Percentiles rank a stretch among this genome's conserved stretches.
Conservation (phyloP, 352 stramenopile species). For the Peronospora tabacina region DNA sequence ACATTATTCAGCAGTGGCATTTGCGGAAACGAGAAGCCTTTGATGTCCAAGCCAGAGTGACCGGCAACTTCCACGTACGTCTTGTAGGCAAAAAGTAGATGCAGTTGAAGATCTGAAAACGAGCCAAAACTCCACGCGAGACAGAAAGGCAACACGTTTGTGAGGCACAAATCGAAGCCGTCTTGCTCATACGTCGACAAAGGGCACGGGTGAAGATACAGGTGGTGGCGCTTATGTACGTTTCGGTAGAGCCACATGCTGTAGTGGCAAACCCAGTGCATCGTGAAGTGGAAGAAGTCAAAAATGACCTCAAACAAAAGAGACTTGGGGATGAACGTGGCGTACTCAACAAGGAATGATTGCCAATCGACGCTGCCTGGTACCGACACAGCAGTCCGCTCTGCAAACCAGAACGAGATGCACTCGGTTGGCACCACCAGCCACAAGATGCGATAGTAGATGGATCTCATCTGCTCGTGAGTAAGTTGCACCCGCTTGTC, state of each 20-base stretch:
- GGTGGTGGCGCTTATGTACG: constrained; percentile 80
- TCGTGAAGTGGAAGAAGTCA: constrained; percentile 79
- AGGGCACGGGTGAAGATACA: constrained; percentile 64
- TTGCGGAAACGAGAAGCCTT: constrained; percentile 82
- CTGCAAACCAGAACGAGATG: constrained; percentile 44
- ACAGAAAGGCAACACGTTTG: constrained; percentile 68
- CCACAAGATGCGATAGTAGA: constrained; percentile 58
- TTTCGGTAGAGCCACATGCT: constrained; percentile 66
- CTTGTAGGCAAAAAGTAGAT: constrained; percentile 84
- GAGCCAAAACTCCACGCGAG: constrained; percentile 35
- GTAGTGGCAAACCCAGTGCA: constrained; percentile 68
- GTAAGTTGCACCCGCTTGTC: constrained; percentile 50
- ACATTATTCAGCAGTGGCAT: constrained; percentile 56
- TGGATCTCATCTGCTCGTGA: constrained; percentile 26
- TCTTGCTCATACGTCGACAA: constrained; percentile 84
- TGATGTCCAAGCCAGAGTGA: constrained; percentile 74
- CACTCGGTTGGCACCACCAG: constrained; percentile 68
- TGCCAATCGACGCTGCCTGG: constrained; percentile 9
- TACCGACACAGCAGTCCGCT: constrained; percentile 10
- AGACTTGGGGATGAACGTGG: constrained; percentile 72
- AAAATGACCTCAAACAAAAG: constrained; percentile 80
- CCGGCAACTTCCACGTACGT: constrained; percentile 85
- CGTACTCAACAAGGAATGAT: constrained; percentile 39
- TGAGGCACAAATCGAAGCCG: constrained; percentile 59
- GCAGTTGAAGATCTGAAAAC: constrained; percentile 52